Conservation (phyloP, 306 rosid species). For the Vigna trinervia region DNA sequence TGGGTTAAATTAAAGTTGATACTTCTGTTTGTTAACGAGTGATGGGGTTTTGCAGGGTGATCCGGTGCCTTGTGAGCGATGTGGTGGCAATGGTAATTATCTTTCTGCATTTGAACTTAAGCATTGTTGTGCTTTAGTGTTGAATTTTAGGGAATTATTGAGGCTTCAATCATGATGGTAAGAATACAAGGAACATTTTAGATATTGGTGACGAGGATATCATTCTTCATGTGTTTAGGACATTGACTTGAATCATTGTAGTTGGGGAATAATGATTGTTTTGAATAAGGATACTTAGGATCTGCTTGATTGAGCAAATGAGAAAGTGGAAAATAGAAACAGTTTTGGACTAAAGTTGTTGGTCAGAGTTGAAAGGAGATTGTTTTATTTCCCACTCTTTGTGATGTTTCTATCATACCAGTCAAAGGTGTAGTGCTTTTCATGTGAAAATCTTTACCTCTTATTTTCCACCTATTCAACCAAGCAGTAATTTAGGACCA, state of each 20-base stretch:
- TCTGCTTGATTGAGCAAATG: slow-evolving; percentile 16
- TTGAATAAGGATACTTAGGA: background rate
- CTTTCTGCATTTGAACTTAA: slow-evolving; percentile 25
- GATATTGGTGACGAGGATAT: background rate
- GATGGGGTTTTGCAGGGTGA: slow-evolving; percentile 74
- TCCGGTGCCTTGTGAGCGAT: slow-evolving; percentile 94
- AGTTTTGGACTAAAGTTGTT: slow-evolving; percentile 18
- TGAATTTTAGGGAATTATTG: slow-evolving; percentile 8
- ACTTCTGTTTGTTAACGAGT: slow-evolving; percentile 26
- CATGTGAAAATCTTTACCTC: slow-evolving; percentile 6
- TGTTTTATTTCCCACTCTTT: background rate
- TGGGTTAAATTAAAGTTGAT: slow-evolving; percentile 32
- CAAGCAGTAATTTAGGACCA: slow-evolving; percentile 5
- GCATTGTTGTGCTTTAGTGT: background rate
- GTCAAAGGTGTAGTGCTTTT: background rate
- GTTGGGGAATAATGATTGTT: background rate
- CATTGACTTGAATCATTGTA: slow-evolving; percentile 7
- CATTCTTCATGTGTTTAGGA: background rate
- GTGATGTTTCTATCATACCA: slow-evolving; percentile 1
- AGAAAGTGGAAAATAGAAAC: slow-evolving; percentile 10
- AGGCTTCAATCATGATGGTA: background rate
- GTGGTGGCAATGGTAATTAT: slow-evolving; percentile 87
- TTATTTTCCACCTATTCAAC: slow-evolving; percentile 21
- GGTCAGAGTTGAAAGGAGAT: background rate
- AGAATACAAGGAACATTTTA: background rate